A percentile compares a stretch with the other conserved stretches of the same genome.
Evolutionary conservation across 2,329 filamentous ascomycete species (phyloP).

Genomic region (Rosellinia necatrix): DNA sequence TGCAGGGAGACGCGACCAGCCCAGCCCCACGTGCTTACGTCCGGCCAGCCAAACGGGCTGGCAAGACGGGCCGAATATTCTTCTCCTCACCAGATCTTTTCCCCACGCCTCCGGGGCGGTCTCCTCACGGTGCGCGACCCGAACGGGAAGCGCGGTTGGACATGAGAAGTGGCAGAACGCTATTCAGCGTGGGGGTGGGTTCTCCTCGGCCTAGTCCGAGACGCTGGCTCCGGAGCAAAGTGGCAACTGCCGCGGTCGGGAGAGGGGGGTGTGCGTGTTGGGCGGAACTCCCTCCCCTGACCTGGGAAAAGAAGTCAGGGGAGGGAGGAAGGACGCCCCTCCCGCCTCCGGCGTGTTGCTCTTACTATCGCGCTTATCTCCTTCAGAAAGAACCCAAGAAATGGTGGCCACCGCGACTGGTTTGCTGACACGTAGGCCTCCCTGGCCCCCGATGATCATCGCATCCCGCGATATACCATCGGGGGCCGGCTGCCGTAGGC

Average conservation of each 20-base stretch:
- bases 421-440: not conserved
- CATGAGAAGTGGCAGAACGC: slow-evolving; percentile 36
- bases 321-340: slow-evolving; percentile 4
- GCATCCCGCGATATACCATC: too few species aligned
- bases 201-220: slow-evolving; percentile 60
- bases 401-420: slow-evolving; percentile 37
- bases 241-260: slow-evolving; percentile 46
- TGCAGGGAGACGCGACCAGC: slow-evolving; percentile 56
- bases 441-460: too few species aligned
- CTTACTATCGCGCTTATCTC: slow-evolving; percentile 64
- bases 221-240: slow-evolving; percentile 63
- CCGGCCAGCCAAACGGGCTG: not conserved
- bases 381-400: slow-evolving; percentile 57
- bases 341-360: slow-evolving; percentile 42
- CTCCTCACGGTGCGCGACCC: slow-evolving; percentile 16
- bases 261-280: slow-evolving; percentile 14
- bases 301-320: too few species aligned
- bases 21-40: slow-evolving; percentile 43
- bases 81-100: slow-evolving; percentile 34
- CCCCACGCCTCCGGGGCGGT: slow-evolving; percentile 38
- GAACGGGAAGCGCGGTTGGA: too few species aligned
- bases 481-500: too few species aligned
- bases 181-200: slow-evolving; percentile 39
- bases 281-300: not conserved
- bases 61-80: slow-evolving; percentile 28